Percentiles rank a stretch among this genome's conserved stretches.
Evolutionary conservation across 208 protist genomes (phyloP).

Genomic region (Wallacemonas collosoma): DNA sequence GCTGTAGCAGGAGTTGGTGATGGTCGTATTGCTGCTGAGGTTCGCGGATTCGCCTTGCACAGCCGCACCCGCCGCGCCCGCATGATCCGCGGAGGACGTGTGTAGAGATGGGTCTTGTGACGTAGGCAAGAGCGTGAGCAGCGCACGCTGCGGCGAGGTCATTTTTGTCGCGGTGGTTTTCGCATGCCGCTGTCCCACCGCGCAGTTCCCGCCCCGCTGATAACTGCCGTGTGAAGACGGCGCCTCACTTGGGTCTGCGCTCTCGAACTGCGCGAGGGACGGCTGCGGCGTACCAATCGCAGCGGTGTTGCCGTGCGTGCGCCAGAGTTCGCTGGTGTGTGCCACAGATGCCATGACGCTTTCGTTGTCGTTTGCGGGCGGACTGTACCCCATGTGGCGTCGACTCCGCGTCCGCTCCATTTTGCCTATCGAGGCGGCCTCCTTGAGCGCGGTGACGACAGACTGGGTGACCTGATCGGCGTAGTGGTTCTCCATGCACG

Average conservation of each 20-base stretch:
- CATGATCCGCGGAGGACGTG: constrained; percentile 13
- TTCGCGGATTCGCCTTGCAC: background rate
- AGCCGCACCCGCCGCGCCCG: background rate
- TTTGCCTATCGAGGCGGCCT: constrained; percentile 26
- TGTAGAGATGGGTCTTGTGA: background rate
- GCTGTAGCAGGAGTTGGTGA: constrained; percentile 11
- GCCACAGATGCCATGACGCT: background rate
- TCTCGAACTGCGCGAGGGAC: constrained; percentile 15
- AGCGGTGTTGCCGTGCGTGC: too few relatives aligned
- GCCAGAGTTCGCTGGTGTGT: background rate
- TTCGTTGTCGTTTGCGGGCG: background rate
- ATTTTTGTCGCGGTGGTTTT: background rate
- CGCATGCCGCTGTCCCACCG: background rate
- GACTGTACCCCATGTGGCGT: background rate
- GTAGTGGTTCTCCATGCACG: constrained; percentile 45
- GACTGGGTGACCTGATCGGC: constrained; percentile 6
- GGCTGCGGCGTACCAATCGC: background rate
- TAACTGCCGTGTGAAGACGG: constrained; percentile 4
- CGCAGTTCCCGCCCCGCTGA: background rate
- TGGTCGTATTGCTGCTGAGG: constrained; percentile 10
- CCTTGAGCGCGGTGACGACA: constrained; percentile 51
- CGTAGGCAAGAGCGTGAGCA: constrained; percentile 10
- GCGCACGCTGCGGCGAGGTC: background rate
- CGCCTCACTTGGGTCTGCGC: constrained; percentile 1
- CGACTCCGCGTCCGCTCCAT: constrained; percentile 24